phyloP scores from a whole-genome alignment of 345 rosid genomes.

The Kandelia obovata region DNA sequence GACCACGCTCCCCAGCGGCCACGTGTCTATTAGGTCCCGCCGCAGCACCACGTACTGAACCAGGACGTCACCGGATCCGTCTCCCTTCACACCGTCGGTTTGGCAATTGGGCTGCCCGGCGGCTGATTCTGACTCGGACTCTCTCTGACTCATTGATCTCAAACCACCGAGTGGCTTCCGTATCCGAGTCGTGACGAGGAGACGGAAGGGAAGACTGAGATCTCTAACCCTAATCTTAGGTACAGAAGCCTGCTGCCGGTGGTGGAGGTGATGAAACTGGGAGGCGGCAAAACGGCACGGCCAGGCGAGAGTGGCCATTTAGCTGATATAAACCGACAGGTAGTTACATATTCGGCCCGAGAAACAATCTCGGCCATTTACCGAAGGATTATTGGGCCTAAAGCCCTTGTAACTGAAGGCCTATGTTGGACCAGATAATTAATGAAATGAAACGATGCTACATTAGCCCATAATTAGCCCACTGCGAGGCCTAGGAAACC shows the following conservation, averaged over 20 bases:
- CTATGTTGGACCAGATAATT: too few species aligned
- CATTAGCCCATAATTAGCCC: too few species aligned
- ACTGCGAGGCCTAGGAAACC: too few species aligned
- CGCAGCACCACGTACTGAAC: constrained; percentile 83
- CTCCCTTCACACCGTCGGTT: constrained; percentile 18
- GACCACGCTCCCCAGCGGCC: constrained; percentile 93
- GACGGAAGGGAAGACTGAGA: not conserved
- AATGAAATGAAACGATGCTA: too few species aligned
- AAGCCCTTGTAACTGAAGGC: too few species aligned
- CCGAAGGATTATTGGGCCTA: too few species aligned
- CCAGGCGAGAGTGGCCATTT: not conserved
- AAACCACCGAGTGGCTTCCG: constrained; percentile 3
- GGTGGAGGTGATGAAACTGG: not conserved
- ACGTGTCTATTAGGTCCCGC: constrained; percentile 78
- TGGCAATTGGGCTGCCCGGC: constrained; percentile 9
- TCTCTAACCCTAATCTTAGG: constrained; percentile 2
- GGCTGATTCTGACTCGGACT: constrained; percentile 16
- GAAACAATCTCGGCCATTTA: too few species aligned
- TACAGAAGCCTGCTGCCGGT: not conserved
- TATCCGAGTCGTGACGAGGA: not conserved
- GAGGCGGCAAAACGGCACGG: not conserved
- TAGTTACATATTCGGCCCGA: too few species aligned
- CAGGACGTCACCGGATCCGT: constrained; percentile 43
- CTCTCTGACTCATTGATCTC: constrained; percentile 41
- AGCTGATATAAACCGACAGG: too few species aligned